These are phyloP conservation scores for Aureobasidium namibiae DNA, from an alignment of 2,329 filamentous ascomycete genomes.

Conservation along the genomic window DNA sequence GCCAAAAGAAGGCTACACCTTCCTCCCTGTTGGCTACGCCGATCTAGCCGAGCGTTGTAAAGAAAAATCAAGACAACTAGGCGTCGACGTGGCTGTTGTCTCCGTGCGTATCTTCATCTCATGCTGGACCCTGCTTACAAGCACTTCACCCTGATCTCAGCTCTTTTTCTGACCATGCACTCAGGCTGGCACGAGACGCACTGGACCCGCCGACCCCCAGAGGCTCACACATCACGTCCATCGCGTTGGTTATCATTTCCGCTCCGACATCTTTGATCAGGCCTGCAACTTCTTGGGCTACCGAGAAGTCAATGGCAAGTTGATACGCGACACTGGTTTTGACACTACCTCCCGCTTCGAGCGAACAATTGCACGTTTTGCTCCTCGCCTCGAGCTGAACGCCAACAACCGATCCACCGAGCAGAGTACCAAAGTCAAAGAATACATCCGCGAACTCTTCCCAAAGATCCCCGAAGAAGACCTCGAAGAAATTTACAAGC, in stretches of 20 bases:
- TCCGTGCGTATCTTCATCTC: conserved; percentile 41
- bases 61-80: conserved; percentile 48
- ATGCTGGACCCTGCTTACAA: background rate
- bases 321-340: conserved; percentile 22
- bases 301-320: conserved; percentile 22
- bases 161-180: background rate
- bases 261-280: conserved; percentile 48
- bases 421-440: conserved; percentile 42
- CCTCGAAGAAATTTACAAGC: conserved; percentile 49
- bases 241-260: conserved; percentile 56
- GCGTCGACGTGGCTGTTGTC: conserved; percentile 48
- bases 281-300: conserved; percentile 46
- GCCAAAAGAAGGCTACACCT: conserved; percentile 52
- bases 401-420: conserved; percentile 19
- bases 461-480: conserved; percentile 54
- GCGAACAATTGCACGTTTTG: conserved; percentile 8
- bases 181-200: conserved; percentile 8
- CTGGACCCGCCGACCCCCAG: conserved; percentile 18
- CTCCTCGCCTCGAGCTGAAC: conserved; percentile 5
- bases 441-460: conserved; percentile 54
- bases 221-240: conserved; percentile 52
- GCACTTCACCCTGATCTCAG: background rate
- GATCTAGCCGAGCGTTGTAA: conserved; percentile 52
- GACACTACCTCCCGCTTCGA: conserved; percentile 13
- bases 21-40: conserved; percentile 52